phyloP scores from a whole-genome alignment of 75 land plant species.

The Pinus albicaulis region DNA sequence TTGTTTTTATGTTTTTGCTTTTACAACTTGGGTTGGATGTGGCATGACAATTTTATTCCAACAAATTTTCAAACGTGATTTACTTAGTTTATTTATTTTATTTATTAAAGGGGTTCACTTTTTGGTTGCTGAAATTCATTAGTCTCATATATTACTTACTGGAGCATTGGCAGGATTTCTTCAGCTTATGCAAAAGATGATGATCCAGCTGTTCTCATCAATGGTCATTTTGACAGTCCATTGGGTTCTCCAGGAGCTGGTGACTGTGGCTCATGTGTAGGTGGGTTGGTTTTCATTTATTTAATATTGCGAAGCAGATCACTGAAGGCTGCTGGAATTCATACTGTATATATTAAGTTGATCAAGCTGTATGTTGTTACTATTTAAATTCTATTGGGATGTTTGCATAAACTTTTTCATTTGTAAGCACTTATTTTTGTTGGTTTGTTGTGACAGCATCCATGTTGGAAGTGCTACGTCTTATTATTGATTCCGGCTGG shows the following conservation, averaged over 20 bases:
- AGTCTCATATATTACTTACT: slow-evolving; percentile 6
- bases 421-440: not conserved
- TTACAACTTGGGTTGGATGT: not conserved
- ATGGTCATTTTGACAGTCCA: slow-evolving; percentile 94
- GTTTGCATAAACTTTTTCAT: not conserved
- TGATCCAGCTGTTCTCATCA: slow-evolving; percentile 73
- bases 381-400: slow-evolving; percentile 2
- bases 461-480: slow-evolving; percentile 79
- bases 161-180: slow-evolving; percentile 53
- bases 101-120: not conserved
- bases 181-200: slow-evolving; percentile 47
- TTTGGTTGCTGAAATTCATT: not conserved
- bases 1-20: not conserved
- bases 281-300: slow-evolving; percentile 27
- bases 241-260: slow-evolving; percentile 95
- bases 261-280: slow-evolving; percentile 98
- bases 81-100: not conserved
- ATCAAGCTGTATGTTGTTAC: not conserved
- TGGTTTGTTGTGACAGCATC: slow-evolving; percentile 50
- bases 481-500: slow-evolving; percentile 82
- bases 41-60: not conserved
- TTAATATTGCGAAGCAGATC: not conserved
- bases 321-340: not conserved
- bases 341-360: not conserved
- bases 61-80: not conserved